A percentile compares a stretch with the other conserved stretches of the same genome.
Conservation (phyloP, 345 rosid genomes). For the Durio zibethinus region DNA sequence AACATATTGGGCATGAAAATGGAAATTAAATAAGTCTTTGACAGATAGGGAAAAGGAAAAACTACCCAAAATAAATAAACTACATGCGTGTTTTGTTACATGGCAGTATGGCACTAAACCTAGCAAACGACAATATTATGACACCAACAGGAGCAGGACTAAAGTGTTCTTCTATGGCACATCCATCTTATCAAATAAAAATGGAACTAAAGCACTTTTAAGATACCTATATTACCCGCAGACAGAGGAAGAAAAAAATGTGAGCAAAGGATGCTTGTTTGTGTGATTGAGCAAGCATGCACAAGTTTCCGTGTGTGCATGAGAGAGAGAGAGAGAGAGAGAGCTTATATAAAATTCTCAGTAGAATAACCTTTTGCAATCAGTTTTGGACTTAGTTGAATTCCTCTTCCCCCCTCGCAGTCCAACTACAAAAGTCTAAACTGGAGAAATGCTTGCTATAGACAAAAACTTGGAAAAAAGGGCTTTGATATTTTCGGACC, state of each 20-base stretch:
- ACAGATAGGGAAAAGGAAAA: not conserved
- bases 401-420: not conserved
- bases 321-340: not conserved
- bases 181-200: not conserved
- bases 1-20: constrained; percentile 9
- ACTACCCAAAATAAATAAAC: not conserved
- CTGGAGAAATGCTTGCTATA: not conserved
- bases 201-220: not conserved
- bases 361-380: not conserved
- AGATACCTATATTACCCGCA: not conserved
- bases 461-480: not conserved
- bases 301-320: not conserved
- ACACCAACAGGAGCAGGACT: not conserved
- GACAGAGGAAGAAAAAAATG: not conserved
- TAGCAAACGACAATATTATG: not conserved
- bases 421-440: not conserved
- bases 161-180: not conserved
- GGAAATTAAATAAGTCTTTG: not conserved
- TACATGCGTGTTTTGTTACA: not conserved
- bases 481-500: not conserved
- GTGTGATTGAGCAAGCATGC: not conserved
- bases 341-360: not conserved
- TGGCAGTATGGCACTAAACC: not conserved
- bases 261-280: not conserved
- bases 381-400: not conserved